Conservation (phyloP, 2,329 filamentous ascomycete species). For the Neospermospora avenae region DNA sequence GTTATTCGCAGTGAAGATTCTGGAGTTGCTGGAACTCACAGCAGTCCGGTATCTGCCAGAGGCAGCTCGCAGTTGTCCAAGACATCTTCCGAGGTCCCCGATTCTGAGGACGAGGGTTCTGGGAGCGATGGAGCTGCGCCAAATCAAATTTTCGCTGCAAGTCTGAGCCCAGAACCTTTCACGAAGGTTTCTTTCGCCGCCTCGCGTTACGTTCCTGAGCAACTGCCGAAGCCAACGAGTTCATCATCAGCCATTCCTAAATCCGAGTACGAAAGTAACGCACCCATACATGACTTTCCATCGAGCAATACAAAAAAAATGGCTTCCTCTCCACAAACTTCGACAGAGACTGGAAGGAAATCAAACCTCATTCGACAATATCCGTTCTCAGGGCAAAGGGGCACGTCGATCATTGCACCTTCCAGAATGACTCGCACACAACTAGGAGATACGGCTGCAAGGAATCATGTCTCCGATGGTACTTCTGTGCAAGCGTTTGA, state of each 20-base stretch:
- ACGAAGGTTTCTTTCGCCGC: background rate
- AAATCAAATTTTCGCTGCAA: no score
- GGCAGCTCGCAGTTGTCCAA: background rate
- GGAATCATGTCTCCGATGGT: no score
- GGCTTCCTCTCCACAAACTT: no score
- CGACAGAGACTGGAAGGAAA: no score
- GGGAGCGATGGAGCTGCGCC: background rate
- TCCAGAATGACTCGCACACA: no score
- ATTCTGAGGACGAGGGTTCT: background rate
- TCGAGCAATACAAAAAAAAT: background rate
- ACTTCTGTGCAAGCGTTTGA: no score
- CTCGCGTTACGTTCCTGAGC: background rate
- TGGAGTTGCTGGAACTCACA: background rate
- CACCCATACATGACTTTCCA: background rate
- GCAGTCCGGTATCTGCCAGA: background rate
- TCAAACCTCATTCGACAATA: no score
- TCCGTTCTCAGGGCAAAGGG: no score
- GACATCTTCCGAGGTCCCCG: background rate
- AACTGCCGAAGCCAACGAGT: no score
- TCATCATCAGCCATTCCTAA: background rate
- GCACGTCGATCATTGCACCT: no score
- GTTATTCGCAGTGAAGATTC: background rate
- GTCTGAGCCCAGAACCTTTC: background rate
- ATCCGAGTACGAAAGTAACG: background rate
- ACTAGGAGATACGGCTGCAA: no score